Conservation (phyloP, 305 asterid species). For the Fraxinus platypoda region DNA sequence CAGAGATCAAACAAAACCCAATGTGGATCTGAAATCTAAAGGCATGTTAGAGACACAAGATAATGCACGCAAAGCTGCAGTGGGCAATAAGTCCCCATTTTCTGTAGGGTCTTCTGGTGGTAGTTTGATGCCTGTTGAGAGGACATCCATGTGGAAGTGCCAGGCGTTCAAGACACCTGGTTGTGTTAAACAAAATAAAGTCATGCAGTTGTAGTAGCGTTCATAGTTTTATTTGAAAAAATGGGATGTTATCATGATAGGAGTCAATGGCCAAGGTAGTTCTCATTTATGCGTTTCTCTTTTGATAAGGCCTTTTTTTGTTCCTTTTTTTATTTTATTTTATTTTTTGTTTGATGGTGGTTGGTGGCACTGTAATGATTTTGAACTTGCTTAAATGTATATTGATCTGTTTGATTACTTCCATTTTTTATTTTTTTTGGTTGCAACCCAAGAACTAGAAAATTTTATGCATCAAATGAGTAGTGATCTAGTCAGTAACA, state of each 20-base stretch:
- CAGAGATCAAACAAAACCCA: conserved; percentile 63
- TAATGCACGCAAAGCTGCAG: conserved; percentile 23
- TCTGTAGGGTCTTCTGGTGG: conserved; percentile 41
- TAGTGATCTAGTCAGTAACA: neutral
- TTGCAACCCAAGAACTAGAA: conserved; percentile 12
- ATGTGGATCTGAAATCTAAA: conserved; percentile 48
- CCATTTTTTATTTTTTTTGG: conserved; percentile 21
- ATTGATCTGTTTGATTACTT: conserved; percentile 48
- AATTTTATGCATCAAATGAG: neutral
- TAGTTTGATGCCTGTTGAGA: conserved; percentile 51
- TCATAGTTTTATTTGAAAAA: conserved; percentile 32
- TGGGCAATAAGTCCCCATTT: conserved; percentile 39
- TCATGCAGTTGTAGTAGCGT: conserved; percentile 67
- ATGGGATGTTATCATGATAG: conserved; percentile 41
- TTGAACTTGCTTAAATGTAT: conserved; percentile 44
- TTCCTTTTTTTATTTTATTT: neutral
- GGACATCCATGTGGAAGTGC: conserved; percentile 72
- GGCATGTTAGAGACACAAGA: conserved; percentile 34
- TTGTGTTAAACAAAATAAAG: conserved; percentile 69
- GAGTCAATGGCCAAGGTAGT: conserved; percentile 46
- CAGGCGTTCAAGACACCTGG: conserved; percentile 68
- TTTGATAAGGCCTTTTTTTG: conserved; percentile 32
- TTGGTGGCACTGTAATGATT: conserved; percentile 36
- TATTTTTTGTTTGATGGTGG: conserved; percentile 33
- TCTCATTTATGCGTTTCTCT: conserved; percentile 33